Percentiles rank a stretch among this genome's conserved stretches.
phyloP scores from a whole-genome alignment of 2,329 filamentous ascomycete genomes.

The Coleophoma eucalyptorum region DNA sequence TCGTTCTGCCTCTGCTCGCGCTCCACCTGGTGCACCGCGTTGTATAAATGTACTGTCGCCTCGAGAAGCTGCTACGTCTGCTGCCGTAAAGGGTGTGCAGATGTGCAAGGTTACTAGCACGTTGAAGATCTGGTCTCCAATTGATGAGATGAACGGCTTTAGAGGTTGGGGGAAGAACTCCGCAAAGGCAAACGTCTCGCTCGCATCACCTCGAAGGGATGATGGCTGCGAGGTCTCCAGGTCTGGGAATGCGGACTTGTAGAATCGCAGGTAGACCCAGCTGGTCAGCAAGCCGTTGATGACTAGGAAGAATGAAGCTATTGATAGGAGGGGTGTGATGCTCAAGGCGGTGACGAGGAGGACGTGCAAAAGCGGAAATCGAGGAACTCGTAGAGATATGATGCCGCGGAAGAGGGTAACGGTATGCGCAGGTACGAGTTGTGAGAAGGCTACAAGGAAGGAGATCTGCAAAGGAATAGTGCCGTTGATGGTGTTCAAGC shows the following conservation, averaged over 20 bases:
- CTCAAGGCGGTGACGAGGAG: conserved; percentile 67
- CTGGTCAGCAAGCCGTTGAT: conserved; percentile 79
- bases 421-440: conserved; percentile 94
- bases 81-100: conserved; percentile 80
- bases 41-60: conserved; percentile 58
- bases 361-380: conserved; percentile 70
- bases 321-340: conserved; percentile 55
- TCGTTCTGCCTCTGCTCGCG: conserved; percentile 87
- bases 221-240: conserved; percentile 58
- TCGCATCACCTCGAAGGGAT: conserved; percentile 80
- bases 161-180: conserved; percentile 88
- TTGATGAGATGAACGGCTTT: conserved; percentile 70
- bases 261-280: conserved; percentile 97
- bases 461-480: conserved; percentile 86
- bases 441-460: conserved; percentile 96
- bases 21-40: conserved; percentile 57
- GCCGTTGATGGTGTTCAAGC: conserved; percentile 78
- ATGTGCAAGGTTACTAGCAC: conserved; percentile 71
- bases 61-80: conserved; percentile 72
- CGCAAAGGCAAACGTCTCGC: conserved; percentile 92
- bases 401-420: conserved; percentile 89
- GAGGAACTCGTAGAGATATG: conserved; percentile 79
- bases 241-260: conserved; percentile 71
- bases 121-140: conserved; percentile 74
- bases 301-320: conserved; percentile 75